Conservation (phyloP, 1,139 yeast species). For the Taphrina populina region DNA sequence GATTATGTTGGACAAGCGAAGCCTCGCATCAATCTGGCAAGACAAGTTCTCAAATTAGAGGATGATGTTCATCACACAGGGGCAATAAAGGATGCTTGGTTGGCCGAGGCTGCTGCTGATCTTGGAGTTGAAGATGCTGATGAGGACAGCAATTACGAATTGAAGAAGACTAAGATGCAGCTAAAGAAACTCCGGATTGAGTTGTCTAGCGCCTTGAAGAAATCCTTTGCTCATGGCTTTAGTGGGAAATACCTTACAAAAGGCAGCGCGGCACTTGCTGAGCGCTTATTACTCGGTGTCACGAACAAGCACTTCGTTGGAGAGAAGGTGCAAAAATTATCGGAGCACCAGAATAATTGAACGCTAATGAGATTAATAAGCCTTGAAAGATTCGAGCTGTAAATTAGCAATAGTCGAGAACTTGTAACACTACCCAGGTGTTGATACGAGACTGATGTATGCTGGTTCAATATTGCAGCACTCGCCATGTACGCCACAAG, state of each 20-base stretch:
- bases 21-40: conserved; percentile 66
- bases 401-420: too few species aligned
- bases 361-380: too few species aligned
- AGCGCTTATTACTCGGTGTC: conserved; percentile 69
- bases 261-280: conserved; percentile 82
- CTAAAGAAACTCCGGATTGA: conserved; percentile 57
- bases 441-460: too few species aligned
- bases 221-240: conserved; percentile 63
- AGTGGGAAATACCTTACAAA: conserved; percentile 65
- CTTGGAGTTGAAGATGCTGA: conserved; percentile 70
- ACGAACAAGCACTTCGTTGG: conserved; percentile 73
- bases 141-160: conserved; percentile 48
- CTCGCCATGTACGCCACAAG: too few species aligned
- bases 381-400: too few species aligned
- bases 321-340: conserved; percentile 40
- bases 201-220: conserved; percentile 56
- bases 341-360: too few species aligned
- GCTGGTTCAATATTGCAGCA: too few species aligned
- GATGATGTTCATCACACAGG: conserved; percentile 37
- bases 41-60: conserved; percentile 70
- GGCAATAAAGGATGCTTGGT: conserved; percentile 54
- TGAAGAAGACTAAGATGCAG: conserved; percentile 13
- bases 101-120: conserved; percentile 88
- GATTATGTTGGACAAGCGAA: conserved; percentile 69
- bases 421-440: too few species aligned